These are phyloP conservation scores for Hypericum androsaemum DNA, from an alignment of 345 rosid genomes.

Conservation along the genomic window DNA sequence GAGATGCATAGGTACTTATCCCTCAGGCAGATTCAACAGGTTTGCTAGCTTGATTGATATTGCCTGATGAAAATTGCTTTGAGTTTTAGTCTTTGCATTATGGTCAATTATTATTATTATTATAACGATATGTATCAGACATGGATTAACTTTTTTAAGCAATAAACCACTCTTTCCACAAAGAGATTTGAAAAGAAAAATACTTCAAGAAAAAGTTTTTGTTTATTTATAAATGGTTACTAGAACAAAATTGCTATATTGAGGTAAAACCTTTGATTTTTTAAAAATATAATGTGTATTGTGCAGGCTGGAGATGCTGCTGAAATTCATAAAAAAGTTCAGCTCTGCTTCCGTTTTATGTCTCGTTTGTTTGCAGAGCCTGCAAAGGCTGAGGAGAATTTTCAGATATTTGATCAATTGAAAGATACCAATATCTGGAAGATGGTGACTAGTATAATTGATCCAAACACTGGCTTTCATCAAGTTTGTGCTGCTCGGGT, in stretches of 20 bases:
- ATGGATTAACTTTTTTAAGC: too few relatives aligned
- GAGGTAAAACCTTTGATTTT: too few relatives aligned
- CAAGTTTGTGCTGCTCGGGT: slow-evolving; percentile 62
- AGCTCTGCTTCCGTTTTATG: slow-evolving; percentile 73
- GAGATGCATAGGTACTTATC: slow-evolving; percentile 88
- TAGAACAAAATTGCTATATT: too few relatives aligned
- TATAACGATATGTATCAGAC: too few relatives aligned
- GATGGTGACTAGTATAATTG: slow-evolving; percentile 59
- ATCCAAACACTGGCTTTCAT: slow-evolving; percentile 54
- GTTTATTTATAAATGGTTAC: too few relatives aligned
- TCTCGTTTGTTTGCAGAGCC: slow-evolving; percentile 89
- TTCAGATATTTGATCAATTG: slow-evolving; percentile 83
- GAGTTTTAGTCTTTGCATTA: too few relatives aligned
- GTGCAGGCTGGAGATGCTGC: slow-evolving; percentile 70
- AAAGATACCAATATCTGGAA: slow-evolving; percentile 93
- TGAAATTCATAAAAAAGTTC: slow-evolving; percentile 71
- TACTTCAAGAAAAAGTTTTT: too few relatives aligned
- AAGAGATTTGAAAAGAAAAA: too few relatives aligned
- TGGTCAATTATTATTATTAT: too few relatives aligned
- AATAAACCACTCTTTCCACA: too few relatives aligned
- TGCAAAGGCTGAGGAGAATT: slow-evolving; percentile 72
- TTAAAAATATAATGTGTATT: slow-evolving; percentile 13
- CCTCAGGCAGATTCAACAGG: slow-evolving; percentile 80
- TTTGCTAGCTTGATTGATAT: slow-evolving; percentile 22
- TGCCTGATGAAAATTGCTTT: too few relatives aligned